Conservation (phyloP, 1,284 basidiomycete species). For the Ganoderma sinense region DNA sequence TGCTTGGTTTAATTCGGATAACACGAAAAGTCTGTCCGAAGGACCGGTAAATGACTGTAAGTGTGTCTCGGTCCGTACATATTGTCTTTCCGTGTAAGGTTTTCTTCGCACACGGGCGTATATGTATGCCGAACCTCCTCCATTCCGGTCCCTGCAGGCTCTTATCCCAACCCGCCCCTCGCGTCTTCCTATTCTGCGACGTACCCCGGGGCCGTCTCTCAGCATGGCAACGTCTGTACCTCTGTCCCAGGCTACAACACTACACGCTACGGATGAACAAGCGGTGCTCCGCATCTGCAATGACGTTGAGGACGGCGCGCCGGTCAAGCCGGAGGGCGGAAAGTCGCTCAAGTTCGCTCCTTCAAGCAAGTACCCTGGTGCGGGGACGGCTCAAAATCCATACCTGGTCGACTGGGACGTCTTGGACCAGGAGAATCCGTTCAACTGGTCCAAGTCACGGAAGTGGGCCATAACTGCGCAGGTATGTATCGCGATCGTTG, state of each 20-base stretch:
- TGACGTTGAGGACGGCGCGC: background rate
- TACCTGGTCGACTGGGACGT: conserved; percentile 65
- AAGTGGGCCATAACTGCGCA: conserved; percentile 66
- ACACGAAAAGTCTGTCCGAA: too few relatives aligned
- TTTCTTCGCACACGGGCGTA: background rate
- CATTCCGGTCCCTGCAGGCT: background rate
- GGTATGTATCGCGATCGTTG: conserved; percentile 39
- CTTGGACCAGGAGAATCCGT: conserved; percentile 66
- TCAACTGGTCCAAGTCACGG: conserved; percentile 60
- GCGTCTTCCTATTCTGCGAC: background rate
- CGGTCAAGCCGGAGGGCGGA: background rate
- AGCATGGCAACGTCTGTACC: conserved; percentile 19
- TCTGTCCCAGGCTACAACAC: conserved; percentile 28
- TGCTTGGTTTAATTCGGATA: too few relatives aligned
- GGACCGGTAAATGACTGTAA: too few relatives aligned
- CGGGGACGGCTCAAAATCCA: conserved; percentile 57
- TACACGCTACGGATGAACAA: conserved; percentile 25
- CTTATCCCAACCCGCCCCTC: background rate
- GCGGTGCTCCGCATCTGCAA: background rate
- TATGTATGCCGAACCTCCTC: background rate
- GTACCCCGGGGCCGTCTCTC: background rate
- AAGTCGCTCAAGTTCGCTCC: conserved; percentile 1
- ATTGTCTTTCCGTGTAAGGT: background rate
- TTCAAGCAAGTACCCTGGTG: conserved; percentile 42
- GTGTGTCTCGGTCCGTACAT: background rate